A percentile compares a stretch with the other conserved stretches of the same genome.
These are phyloP conservation scores for Neoboletus magnificus DNA, from an alignment of 768 basidiomycete genomes.

Conservation along the genomic window DNA sequence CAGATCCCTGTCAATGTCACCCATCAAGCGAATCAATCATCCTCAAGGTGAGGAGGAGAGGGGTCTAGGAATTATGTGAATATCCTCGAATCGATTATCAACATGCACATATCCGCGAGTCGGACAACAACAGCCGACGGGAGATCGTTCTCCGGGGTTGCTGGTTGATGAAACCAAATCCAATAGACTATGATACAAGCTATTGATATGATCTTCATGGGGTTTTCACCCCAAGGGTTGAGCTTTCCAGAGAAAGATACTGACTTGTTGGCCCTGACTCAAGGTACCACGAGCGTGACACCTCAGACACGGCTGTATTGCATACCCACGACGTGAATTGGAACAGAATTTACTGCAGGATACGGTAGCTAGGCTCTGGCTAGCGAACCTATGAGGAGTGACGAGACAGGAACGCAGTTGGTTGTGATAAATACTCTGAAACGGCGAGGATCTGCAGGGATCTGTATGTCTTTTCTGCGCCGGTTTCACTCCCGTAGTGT, in stretches of 20 bases:
- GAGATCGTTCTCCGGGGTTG: not conserved
- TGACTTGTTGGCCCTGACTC: constrained; percentile 7
- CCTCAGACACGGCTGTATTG: not conserved
- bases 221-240: constrained; percentile 9
- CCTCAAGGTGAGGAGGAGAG: not conserved
- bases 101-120: constrained; percentile 4
- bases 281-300: not conserved
- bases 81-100: not conserved
- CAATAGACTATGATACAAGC: not conserved
- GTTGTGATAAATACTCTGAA: constrained; percentile 16
- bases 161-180: constrained; percentile 9
- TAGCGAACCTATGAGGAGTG: constrained; percentile 2
- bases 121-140: constrained; percentile 11
- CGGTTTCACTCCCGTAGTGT: constrained; percentile 13
- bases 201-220: constrained; percentile 1
- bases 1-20: not conserved
- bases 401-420: constrained; percentile 20
- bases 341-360: not conserved
- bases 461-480: constrained; percentile 11
- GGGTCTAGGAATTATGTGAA: not conserved
- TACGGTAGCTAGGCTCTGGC: not conserved
- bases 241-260: not conserved
- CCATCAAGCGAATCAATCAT: not conserved
- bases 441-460: constrained; percentile 25
- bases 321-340: not conserved